Percentiles rank a stretch among this genome's conserved stretches.
phyloP scores from a whole-genome alignment of 345 rosid genomes.

The Eucalyptus sp. region DNA sequence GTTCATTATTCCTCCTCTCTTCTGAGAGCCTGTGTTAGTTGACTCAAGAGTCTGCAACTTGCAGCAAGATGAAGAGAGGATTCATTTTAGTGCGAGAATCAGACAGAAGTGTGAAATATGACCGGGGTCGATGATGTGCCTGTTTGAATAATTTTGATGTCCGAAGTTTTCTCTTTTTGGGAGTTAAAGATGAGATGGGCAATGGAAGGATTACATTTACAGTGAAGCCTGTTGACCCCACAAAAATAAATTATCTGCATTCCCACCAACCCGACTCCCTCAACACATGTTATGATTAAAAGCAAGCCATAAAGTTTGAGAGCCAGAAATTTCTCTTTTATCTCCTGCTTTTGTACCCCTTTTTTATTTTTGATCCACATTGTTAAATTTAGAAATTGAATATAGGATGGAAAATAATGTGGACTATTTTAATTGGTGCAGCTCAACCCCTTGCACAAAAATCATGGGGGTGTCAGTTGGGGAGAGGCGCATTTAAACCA shows the following conservation, averaged over 20 bases:
- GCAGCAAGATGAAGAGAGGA: background rate
- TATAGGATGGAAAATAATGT: background rate
- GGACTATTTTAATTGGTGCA: conserved; percentile 13
- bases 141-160: background rate
- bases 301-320: background rate
- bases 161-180: background rate
- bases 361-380: background rate
- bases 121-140: background rate
- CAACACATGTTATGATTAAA: conserved; percentile 15
- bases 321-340: background rate
- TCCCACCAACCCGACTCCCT: conserved; percentile 19
- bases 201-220: background rate
- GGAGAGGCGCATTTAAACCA: background rate
- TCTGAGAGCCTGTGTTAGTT: background rate
- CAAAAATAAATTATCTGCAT: conserved; percentile 16
- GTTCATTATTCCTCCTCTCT: background rate
- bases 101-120: background rate
- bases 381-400: background rate
- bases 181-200: background rate
- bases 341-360: background rate
- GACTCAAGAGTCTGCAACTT: background rate
- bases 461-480: conserved; percentile 33
- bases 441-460: conserved; percentile 1
- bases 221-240: conserved; percentile 11
- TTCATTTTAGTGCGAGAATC: background rate